phyloP scores from a whole-genome alignment of 345 rosid genomes.

The rapeseed (Brassica napus) region DNA sequence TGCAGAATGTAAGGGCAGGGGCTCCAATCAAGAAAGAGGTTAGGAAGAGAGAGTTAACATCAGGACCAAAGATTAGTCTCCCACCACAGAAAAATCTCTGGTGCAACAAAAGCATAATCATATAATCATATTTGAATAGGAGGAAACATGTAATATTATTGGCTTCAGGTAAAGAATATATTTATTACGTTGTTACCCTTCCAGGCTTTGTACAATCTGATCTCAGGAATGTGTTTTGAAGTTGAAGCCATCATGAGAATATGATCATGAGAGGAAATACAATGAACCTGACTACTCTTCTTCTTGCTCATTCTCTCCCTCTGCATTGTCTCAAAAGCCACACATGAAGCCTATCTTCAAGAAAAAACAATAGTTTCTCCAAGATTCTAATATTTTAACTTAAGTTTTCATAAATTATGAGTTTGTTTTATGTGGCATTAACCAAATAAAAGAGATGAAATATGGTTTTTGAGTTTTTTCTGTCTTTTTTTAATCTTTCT shows the following conservation, averaged over 20 bases:
- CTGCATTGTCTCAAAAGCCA: slow-evolving; percentile 27
- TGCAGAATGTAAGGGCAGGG: slow-evolving; percentile 73
- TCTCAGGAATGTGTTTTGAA: slow-evolving; percentile 36
- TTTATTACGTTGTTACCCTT: slow-evolving; percentile 86
- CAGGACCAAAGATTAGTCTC: slow-evolving; percentile 93
- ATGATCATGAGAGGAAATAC: slow-evolving; percentile 36
- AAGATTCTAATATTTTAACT: not conserved
- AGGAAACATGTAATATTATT: not conserved
- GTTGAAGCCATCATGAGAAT: slow-evolving; percentile 40
- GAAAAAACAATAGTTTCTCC: not conserved
- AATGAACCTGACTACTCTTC: slow-evolving; percentile 39
- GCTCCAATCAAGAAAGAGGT: slow-evolving; percentile 67
- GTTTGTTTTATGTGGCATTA: too few species aligned
- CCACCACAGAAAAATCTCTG: slow-evolving; percentile 77
- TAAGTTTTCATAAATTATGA: not conserved
- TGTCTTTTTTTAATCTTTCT: not conserved
- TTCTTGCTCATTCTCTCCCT: slow-evolving; percentile 43
- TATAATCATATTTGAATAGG: not conserved
- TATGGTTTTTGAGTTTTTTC: slow-evolving; percentile 21
- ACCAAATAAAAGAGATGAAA: not conserved
- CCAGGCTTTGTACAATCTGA: slow-evolving; percentile 80
- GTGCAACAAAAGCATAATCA: slow-evolving; percentile 25
- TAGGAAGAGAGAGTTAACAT: slow-evolving; percentile 61
- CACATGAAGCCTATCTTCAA: slow-evolving; percentile 22
- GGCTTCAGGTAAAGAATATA: not conserved